Evolutionary conservation across 768 basidiomycete genomes (phyloP).

Genomic region (Lentinula raphanica): DNA sequence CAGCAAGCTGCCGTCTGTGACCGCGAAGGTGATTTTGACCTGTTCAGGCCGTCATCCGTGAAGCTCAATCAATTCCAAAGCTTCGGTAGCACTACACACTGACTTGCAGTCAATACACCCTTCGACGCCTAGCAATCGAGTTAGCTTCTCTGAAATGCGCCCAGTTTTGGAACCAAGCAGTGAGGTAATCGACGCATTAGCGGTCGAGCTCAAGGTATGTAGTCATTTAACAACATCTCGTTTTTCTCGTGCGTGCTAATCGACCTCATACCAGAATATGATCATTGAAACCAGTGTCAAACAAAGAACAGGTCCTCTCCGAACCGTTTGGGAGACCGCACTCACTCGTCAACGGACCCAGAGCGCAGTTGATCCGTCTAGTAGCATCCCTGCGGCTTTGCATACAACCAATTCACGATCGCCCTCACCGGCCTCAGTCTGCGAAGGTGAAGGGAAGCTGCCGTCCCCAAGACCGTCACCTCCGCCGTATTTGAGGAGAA

Average conservation of each 20-base stretch:
- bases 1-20: slow-evolving; percentile 41
- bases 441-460: slow-evolving; percentile 5
- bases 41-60: not conserved
- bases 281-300: slow-evolving; percentile 60
- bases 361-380: slow-evolving; percentile 10
- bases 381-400: not conserved
- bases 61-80: slow-evolving; percentile 23
- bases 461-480: slow-evolving; percentile 13
- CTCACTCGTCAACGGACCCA: slow-evolving; percentile 13
- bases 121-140: slow-evolving; percentile 22
- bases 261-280: slow-evolving; percentile 38
- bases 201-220: slow-evolving; percentile 41
- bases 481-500: slow-evolving; percentile 7
- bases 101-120: slow-evolving; percentile 51
- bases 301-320: slow-evolving; percentile 50
- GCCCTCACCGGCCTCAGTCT: not conserved
- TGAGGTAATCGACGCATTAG: slow-evolving; percentile 36
- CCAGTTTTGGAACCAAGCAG: slow-evolving; percentile 26
- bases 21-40: slow-evolving; percentile 41
- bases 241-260: not conserved
- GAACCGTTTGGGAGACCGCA: slow-evolving; percentile 46
- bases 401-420: too few relatives aligned
- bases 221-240: not conserved
- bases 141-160: slow-evolving; percentile 33
- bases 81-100: slow-evolving; percentile 47